Base-by-base conservation (phyloP, 306 rosid species). In the Quercus cerris region DNA sequence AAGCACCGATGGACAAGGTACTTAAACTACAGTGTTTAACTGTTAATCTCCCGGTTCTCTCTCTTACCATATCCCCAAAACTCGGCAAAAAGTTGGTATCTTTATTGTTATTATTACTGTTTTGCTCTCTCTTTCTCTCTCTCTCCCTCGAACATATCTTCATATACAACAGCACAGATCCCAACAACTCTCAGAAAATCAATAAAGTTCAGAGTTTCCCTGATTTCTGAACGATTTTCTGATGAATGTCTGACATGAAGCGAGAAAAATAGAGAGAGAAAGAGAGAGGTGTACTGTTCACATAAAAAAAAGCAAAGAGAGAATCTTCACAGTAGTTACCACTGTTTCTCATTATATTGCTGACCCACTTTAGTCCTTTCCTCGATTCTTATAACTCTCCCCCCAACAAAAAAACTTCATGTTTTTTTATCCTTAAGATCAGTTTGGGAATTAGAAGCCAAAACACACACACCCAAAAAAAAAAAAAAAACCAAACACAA, bases 171-270 rank as follows among this genome's bases (percentile, higher is more conserved):
- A 76, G 82, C 95, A 88, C 98, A 74, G 95, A 94, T 94, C 98
- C 97, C 93, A 85, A 86, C 88, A 87, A 76, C 84, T 84, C 78
- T 83, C 86, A 88, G 90, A 91, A 88, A 85, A 89, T 88, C 85
- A 93, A 86, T 77, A 33, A 68, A 82, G 84, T 85, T 79, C 91
- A 83, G 90, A 84, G 85, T 83, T 90, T 82, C 86, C 78, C 95
- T 94, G 94, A 87, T 85, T 92, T 82, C 91, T 86, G 90, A 83
- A 84, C 79, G 90, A 94, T 92, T 89, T 90, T 87, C 94, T 89
- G 97, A 86, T 78, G 35, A 78, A 75, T 84, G 49, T 75, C 91
- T 83, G 97, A 90, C 96, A 86, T 85, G 75, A 75, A 80, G 75
- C 28, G 59, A 76, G 81, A 80, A 75, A 58, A 55, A 61, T 80